phyloP scores from a whole-genome alignment of 805 yeast species.

The Brettanomyces custersianus region DNA sequence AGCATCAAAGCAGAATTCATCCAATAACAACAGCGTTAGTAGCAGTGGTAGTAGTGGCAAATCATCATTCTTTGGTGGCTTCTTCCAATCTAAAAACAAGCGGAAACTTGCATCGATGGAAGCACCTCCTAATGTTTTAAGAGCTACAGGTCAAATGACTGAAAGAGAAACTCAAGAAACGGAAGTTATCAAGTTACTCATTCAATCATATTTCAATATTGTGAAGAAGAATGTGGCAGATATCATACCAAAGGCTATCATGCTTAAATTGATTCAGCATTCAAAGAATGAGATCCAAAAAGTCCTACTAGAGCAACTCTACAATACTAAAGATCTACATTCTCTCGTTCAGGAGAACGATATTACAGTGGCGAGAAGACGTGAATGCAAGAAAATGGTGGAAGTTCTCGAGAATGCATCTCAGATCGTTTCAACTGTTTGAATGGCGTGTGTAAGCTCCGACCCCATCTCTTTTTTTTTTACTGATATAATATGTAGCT shows the following conservation, averaged over 20 bases:
- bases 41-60: conserved; percentile 41
- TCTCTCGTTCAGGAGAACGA: conserved; percentile 88
- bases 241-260: conserved; percentile 88
- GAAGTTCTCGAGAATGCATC: conserved; percentile 83
- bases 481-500: not conserved
- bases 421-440: conserved; percentile 77
- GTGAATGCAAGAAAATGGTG: conserved; percentile 92
- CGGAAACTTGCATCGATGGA: conserved; percentile 93
- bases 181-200: conserved; percentile 89
- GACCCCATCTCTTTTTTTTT: not conserved
- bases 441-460: too few relatives aligned
- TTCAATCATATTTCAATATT: conserved; percentile 82
- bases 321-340: conserved; percentile 63
- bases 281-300: conserved; percentile 87
- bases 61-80: conserved; percentile 86
- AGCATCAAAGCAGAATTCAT: conserved; percentile 15
- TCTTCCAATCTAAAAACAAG: conserved; percentile 85
- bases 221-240: conserved; percentile 92
- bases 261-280: conserved; percentile 80
- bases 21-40: conserved; percentile 19
- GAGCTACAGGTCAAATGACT: conserved; percentile 86
- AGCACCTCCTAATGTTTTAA: conserved; percentile 91
- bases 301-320: conserved; percentile 78
- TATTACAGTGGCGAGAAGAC: conserved; percentile 85
- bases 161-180: conserved; percentile 96